Conservation (phyloP, 2,329 filamentous ascomycete genomes). For the Cladosporium phlei region DNA sequence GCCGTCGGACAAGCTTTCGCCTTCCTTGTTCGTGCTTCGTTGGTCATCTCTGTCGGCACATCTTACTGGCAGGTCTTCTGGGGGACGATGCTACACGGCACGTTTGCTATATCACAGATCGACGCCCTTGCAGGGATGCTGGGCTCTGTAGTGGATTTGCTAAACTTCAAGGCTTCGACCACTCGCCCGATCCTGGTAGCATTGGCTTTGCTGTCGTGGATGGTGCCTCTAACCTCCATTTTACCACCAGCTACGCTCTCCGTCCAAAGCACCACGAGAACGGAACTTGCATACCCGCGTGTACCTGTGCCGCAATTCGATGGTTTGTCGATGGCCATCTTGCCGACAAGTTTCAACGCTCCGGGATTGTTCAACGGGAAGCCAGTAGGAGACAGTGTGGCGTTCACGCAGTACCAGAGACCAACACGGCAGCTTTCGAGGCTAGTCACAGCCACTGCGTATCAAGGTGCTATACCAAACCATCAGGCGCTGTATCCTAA, state of each 20-base stretch:
- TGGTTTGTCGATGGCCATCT: too few species aligned
- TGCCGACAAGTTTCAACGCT: too few species aligned
- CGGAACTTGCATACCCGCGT: too few species aligned
- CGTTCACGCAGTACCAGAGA: too few species aligned
- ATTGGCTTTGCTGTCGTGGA: not conserved
- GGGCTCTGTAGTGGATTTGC: not conserved
- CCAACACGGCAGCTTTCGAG: too few species aligned
- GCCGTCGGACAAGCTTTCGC: not conserved
- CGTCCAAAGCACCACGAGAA: not conserved
- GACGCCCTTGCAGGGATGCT: not conserved
- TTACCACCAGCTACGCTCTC: not conserved
- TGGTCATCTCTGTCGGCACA: not conserved
- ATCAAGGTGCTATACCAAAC: too few species aligned
- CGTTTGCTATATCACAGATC: not conserved
- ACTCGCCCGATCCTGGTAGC: not conserved
- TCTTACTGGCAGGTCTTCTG: slow-evolving; percentile 1
- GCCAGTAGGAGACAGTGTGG: too few species aligned
- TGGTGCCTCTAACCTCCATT: not conserved
- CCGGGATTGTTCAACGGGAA: too few species aligned
- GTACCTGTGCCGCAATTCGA: too few species aligned
- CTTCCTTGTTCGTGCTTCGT: not conserved
- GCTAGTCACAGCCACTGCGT: too few species aligned
- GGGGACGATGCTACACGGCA: not conserved
- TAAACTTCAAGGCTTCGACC: not conserved
- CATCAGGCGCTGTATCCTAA: too few species aligned